phyloP scores from a whole-genome alignment of 1,284 basidiomycete genomes.

The Ustilago trichophora region DNA sequence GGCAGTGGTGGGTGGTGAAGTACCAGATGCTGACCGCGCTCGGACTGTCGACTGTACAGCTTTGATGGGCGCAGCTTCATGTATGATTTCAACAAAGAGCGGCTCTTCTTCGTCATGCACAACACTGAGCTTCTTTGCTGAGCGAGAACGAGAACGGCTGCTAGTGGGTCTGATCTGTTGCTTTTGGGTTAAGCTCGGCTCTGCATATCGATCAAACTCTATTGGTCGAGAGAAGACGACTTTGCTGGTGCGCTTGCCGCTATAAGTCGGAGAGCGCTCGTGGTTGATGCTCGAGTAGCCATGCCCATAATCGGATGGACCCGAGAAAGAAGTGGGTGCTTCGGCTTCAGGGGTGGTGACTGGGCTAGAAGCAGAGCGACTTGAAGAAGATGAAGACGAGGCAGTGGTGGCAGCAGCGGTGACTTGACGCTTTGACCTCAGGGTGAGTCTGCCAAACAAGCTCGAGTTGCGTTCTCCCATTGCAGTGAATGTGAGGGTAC shows the following conservation, averaged over 20 bases:
- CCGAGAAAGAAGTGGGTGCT: slow-evolving; percentile 13
- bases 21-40: slow-evolving; percentile 4
- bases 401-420: too few species aligned
- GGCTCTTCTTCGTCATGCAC: slow-evolving; percentile 14
- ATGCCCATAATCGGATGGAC: slow-evolving; percentile 24
- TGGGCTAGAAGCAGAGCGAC: slow-evolving; percentile 3
- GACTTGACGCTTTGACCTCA: slow-evolving; percentile 14
- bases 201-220: slow-evolving; percentile 27
- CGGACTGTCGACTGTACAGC: slow-evolving; percentile 24
- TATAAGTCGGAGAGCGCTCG: slow-evolving; percentile 7
- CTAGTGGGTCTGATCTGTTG: neutral
- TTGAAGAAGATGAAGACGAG: slow-evolving; percentile 2
- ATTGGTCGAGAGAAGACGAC: neutral
- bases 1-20: slow-evolving; percentile 6
- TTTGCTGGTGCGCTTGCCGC: slow-evolving; percentile 13
- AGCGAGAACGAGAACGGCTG: slow-evolving; percentile 4
- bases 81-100: slow-evolving; percentile 17
- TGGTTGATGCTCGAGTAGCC: slow-evolving; percentile 47
- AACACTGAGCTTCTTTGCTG: slow-evolving; percentile 13
- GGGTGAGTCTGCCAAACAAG: slow-evolving; percentile 25
- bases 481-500: too few species aligned
- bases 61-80: slow-evolving; percentile 1
- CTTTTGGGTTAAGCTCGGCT: slow-evolving; percentile 1
- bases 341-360: slow-evolving; percentile 7
- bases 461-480: slow-evolving; percentile 34